Evolutionary conservation across 2,329 filamentous ascomycete species (phyloP).

Genomic region (Trichoderma asperellum): DNA sequence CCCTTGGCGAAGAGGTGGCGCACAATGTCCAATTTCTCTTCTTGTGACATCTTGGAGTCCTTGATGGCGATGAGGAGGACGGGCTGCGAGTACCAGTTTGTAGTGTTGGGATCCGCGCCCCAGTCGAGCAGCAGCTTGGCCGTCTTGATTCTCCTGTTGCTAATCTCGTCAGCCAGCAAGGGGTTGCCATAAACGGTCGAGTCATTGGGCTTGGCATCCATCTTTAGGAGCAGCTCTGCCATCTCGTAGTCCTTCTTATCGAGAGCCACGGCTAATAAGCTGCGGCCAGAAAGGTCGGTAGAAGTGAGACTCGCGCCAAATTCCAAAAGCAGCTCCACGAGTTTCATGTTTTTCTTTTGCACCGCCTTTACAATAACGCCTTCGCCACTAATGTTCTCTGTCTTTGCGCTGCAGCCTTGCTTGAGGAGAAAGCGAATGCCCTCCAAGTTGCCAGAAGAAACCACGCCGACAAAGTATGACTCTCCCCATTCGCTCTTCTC

Average conservation of each 20-base stretch:
- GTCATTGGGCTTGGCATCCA: constrained; percentile 41
- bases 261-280: constrained; percentile 39
- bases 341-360: constrained; percentile 36
- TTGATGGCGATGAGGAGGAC: constrained; percentile 40
- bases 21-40: constrained; percentile 37
- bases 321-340: constrained; percentile 39
- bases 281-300: constrained; percentile 39
- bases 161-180: constrained; percentile 42
- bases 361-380: constrained; percentile 38
- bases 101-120: constrained; percentile 42
- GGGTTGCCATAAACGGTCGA: constrained; percentile 39
- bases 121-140: constrained; percentile 40
- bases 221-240: constrained; percentile 41
- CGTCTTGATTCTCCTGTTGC: constrained; percentile 40
- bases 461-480: constrained; percentile 39
- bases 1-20: constrained; percentile 42
- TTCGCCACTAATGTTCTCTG: constrained; percentile 35
- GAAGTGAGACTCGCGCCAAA: constrained; percentile 44
- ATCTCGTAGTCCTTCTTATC: constrained; percentile 39
- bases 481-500: constrained; percentile 39
- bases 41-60: constrained; percentile 35
- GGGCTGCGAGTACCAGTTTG: constrained; percentile 40
- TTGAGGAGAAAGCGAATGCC: constrained; percentile 40
- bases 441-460: constrained; percentile 34
- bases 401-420: constrained; percentile 39